These are phyloP conservation scores for Luffa aegyptiaca DNA, from an alignment of 306 rosid genomes.

Conservation along the genomic window DNA sequence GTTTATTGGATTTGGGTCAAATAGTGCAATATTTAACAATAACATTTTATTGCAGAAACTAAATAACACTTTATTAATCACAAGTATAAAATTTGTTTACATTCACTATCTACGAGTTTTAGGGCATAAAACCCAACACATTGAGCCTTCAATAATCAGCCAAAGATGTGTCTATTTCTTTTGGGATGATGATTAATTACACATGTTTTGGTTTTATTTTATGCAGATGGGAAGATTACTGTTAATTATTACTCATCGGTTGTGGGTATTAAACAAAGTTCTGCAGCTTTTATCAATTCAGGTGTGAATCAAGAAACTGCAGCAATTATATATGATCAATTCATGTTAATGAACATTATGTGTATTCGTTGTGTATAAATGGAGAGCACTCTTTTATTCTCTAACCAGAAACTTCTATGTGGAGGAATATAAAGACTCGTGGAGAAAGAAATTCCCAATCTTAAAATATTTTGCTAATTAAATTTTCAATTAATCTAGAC, in stretches of 20 bases:
- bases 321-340: not conserved
- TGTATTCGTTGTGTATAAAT: no score
- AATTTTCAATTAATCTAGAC: no score
- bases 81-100: no score
- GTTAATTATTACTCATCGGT: conserved; percentile 44
- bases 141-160: not conserved
- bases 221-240: not conserved
- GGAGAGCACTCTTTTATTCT: conserved; percentile 94
- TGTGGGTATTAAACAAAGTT: conserved; percentile 69
- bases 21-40: no score
- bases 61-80: no score
- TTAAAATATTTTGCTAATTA: no score
- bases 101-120: no score
- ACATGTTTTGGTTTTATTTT: not conserved
- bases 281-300: conserved; percentile 63
- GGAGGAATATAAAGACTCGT: conserved; percentile 43
- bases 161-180: not conserved
- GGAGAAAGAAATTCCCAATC: conserved; percentile 41
- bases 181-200: conserved; percentile 5
- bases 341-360: not conserved
- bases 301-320: conserved; percentile 24
- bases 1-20: no score
- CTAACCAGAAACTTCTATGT: conserved; percentile 53
- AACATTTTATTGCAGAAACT: no score
- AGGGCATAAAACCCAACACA: no score